These are phyloP conservation scores for Bipolaris sorokiniana DNA, from an alignment of 2,329 filamentous ascomycete genomes.

Conservation along the genomic window DNA sequence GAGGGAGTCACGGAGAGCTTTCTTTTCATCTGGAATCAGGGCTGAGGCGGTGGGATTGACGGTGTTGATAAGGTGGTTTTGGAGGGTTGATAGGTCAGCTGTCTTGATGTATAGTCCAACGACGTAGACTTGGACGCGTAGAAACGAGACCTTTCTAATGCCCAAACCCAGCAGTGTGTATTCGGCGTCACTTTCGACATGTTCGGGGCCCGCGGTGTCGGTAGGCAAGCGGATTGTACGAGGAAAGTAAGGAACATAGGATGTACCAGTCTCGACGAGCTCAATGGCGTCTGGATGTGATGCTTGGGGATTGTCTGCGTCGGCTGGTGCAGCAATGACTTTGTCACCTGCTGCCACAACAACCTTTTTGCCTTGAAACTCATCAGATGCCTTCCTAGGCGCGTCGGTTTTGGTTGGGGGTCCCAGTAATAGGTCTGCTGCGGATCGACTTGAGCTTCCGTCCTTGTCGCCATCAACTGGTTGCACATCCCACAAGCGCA, in stretches of 20 bases:
- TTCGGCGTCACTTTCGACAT: conserved; percentile 54
- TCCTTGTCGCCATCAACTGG: conserved; percentile 24
- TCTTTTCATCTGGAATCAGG: conserved; percentile 81
- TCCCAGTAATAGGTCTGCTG: conserved; percentile 34
- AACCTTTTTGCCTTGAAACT: conserved; percentile 62
- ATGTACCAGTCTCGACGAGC: conserved; percentile 80
- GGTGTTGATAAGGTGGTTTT: conserved; percentile 75
- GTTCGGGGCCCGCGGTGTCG: conserved; percentile 36
- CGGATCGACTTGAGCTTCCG: conserved; percentile 29
- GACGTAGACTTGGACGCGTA: conserved; percentile 91
- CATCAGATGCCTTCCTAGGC: conserved; percentile 40
- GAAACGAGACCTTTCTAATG: conserved; percentile 86
- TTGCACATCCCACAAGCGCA: conserved; percentile 41
- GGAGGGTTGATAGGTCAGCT: conserved; percentile 79
- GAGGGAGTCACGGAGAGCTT: conserved; percentile 70
- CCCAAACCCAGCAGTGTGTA: conserved; percentile 90
- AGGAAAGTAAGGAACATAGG: conserved; percentile 79
- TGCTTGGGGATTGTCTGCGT: conserved; percentile 38
- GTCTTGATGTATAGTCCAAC: conserved; percentile 91
- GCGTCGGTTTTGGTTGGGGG: conserved; percentile 39
- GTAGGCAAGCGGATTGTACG: conserved; percentile 69
- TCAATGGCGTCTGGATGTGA: conserved; percentile 65
- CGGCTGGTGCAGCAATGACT: conserved; percentile 54
- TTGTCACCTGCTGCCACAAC: conserved; percentile 68
- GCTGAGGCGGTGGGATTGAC: conserved; percentile 81